These are phyloP conservation scores for Lippia alba DNA, from an alignment of 305 asterid species.

Conservation along the genomic window DNA sequence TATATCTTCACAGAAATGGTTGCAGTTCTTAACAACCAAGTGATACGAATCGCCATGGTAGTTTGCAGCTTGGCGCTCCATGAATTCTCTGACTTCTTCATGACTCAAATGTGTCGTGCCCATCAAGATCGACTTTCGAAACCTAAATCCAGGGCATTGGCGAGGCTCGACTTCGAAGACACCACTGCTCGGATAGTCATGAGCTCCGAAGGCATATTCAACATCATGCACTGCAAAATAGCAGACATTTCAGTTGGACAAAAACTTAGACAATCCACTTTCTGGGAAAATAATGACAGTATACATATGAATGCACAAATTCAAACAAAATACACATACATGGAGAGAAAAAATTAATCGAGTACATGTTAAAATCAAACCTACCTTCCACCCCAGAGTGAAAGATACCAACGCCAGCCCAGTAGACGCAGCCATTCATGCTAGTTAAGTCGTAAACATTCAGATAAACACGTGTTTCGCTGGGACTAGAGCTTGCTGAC, in stretches of 20 bases:
- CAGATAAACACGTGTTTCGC: slow-evolving; percentile 70
- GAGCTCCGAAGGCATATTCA: slow-evolving; percentile 92
- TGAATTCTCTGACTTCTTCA: slow-evolving; percentile 68
- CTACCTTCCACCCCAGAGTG: slow-evolving; percentile 92
- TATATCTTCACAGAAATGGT: slow-evolving; percentile 83
- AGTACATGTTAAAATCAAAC: slow-evolving; percentile 28
- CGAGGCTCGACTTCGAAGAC: slow-evolving; percentile 87
- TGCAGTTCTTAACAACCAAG: slow-evolving; percentile 78
- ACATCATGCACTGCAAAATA: slow-evolving; percentile 60
- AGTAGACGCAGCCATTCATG: slow-evolving; percentile 70
- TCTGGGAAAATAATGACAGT: too few species aligned
- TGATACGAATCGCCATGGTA: slow-evolving; percentile 80
- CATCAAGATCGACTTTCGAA: slow-evolving; percentile 72
- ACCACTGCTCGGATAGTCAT: slow-evolving; percentile 77
- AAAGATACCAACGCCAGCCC: slow-evolving; percentile 93
- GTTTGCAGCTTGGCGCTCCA: slow-evolving; percentile 61
- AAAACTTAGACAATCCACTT: too few species aligned
- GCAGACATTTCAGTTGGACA: too few species aligned
- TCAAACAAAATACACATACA: background rate
- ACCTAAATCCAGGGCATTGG: slow-evolving; percentile 83
- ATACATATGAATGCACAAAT: background rate
- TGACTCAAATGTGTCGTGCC: slow-evolving; percentile 73
- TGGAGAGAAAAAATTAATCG: background rate
- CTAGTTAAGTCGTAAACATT: slow-evolving; percentile 86
- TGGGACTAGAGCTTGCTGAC: slow-evolving; percentile 48